A percentile compares a stretch with the other conserved stretches of the same genome.
phyloP scores from a whole-genome alignment of 495 filamentous ascomycete genomes.

The Aspergillus biplanus region DNA sequence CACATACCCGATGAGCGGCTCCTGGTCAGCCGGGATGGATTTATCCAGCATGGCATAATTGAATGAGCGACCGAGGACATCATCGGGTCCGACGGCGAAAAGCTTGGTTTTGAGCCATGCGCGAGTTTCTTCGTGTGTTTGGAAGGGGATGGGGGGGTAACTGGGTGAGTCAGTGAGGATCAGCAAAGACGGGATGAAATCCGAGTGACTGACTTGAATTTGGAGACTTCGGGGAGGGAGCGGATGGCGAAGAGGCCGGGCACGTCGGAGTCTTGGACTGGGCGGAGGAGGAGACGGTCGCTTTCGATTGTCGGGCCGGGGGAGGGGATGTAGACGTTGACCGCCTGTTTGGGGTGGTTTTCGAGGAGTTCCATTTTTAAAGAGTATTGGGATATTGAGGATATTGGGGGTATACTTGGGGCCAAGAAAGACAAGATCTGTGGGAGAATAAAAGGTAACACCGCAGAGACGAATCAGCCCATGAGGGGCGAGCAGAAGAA shows the following conservation, averaged over 20 bases:
- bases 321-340: background rate
- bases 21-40: background rate
- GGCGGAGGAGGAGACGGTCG: conserved; percentile 1
- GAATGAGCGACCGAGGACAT: conserved; percentile 4
- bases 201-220: background rate
- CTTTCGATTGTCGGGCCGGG: background rate
- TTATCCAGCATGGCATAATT: conserved; percentile 4
- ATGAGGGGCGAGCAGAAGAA: too few species aligned
- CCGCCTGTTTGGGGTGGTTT: background rate
- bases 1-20: conserved; percentile 6
- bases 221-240: background rate
- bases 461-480: too few species aligned
- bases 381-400: too few species aligned
- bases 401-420: too few species aligned
- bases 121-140: conserved; percentile 2
- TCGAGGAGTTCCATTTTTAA: too few species aligned
- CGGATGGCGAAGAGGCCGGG: conserved; percentile 7
- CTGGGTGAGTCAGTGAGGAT: background rate
- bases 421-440: too few species aligned
- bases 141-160: background rate
- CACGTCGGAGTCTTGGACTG: conserved; percentile 1
- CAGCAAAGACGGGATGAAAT: background rate
- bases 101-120: conserved; percentile 1
- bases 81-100: background rate
- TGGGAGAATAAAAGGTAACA: too few species aligned